Percentiles rank a stretch among this genome's conserved stretches.
These are phyloP conservation scores for Blastocystis sp. DNA, from an alignment of 352 stramenopile genomes.

Conservation along the genomic window DNA sequence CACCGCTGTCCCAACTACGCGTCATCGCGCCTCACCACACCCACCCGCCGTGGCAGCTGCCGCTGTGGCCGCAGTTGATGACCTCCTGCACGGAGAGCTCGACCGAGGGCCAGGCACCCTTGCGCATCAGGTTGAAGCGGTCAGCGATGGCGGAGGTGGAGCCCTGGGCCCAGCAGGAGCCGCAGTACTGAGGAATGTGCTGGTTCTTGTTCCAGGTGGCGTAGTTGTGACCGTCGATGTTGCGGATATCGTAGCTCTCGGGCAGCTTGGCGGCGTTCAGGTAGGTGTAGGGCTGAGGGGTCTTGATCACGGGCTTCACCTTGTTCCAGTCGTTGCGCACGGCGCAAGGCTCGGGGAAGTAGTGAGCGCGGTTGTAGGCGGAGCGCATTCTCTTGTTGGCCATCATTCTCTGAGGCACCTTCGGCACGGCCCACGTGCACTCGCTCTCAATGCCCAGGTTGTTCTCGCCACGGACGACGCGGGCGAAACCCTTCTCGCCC, in stretches of 20 bases:
- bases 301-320: slow-evolving; percentile 16
- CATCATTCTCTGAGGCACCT: slow-evolving; percentile 29
- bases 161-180: slow-evolving; percentile 86
- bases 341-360: slow-evolving; percentile 86
- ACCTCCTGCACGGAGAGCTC: slow-evolving; percentile 81
- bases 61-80: slow-evolving; percentile 80
- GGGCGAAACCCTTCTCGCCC: slow-evolving; percentile 91
- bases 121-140: slow-evolving; percentile 84
- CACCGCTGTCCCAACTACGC: slow-evolving; percentile 76
- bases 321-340: slow-evolving; percentile 75
- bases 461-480: slow-evolving; percentile 84
- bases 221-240: slow-evolving; percentile 88
- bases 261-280: slow-evolving; percentile 82
- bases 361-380: slow-evolving; percentile 77
- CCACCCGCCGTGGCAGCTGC: slow-evolving; percentile 78
- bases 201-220: slow-evolving; percentile 97
- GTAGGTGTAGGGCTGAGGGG: slow-evolving; percentile 78
- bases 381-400: slow-evolving; percentile 75
- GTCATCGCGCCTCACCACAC: slow-evolving; percentile 82
- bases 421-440: slow-evolving; percentile 85
- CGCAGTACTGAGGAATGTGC: slow-evolving; percentile 90
- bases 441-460: slow-evolving; percentile 87
- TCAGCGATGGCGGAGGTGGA: slow-evolving; percentile 84
- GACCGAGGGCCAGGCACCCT: slow-evolving; percentile 81
- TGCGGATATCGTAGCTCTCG: slow-evolving; percentile 87